Evolutionary conservation across 371 early-diverging fungal species (phyloP).

Genomic region (Coemansia sp.): DNA sequence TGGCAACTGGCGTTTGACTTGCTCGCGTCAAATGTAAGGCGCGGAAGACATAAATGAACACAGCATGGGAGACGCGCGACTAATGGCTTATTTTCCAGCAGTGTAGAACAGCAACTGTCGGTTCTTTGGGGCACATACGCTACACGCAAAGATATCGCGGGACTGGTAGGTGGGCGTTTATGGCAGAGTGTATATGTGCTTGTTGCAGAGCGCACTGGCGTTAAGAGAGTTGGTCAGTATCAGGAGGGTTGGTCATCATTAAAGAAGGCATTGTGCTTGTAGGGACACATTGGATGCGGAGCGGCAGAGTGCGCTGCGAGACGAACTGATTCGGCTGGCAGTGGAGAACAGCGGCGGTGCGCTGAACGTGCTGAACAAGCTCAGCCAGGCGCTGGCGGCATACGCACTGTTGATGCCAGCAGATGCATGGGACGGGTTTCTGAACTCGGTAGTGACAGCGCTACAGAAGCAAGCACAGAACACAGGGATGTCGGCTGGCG

Average conservation of each 20-base stretch:
- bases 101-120: constrained; percentile 63
- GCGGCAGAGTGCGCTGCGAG: constrained; percentile 61
- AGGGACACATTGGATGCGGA: constrained; percentile 60
- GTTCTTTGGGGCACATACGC: constrained; percentile 84
- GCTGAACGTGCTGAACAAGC: constrained; percentile 67
- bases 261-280: not conserved
- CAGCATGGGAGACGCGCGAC: too few species aligned
- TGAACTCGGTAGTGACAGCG: constrained; percentile 55
- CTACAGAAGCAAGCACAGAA: constrained; percentile 39
- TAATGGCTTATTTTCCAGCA: not conserved
- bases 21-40: constrained; percentile 50
- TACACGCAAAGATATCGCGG: constrained; percentile 75
- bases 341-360: constrained; percentile 63
- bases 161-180: constrained; percentile 58
- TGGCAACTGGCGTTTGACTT: constrained; percentile 74
- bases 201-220: not conserved
- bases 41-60: not conserved
- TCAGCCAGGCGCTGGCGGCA: constrained; percentile 68
- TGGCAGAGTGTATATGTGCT: too few species aligned
- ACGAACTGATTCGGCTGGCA: constrained; percentile 63
- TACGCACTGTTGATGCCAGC: constrained; percentile 68
- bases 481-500: constrained; percentile 22
- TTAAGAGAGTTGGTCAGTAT: not conserved
- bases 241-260: not conserved
- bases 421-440: constrained; percentile 62